phyloP scores from a whole-genome alignment of 2,329 filamentous ascomycete genomes.

The Fusarium circinatum region DNA sequence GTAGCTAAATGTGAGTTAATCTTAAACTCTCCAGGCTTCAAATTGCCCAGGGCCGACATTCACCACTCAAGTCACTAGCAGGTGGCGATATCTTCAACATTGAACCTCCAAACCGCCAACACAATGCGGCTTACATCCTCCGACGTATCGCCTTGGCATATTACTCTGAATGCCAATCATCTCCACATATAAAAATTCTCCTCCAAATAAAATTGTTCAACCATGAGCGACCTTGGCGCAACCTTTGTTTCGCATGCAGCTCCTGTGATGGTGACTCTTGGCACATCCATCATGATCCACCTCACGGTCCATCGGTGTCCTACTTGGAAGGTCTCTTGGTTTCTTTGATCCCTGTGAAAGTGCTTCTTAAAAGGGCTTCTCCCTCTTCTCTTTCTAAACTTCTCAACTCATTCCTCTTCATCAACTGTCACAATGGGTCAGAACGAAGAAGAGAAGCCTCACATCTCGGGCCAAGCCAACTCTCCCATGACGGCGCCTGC shows the following conservation, averaged over 20 bases:
- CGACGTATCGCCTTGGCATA: not conserved
- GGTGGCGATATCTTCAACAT: not conserved
- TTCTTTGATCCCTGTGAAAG: not conserved
- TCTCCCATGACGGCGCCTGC: conserved; percentile 39
- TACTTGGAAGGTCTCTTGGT: not conserved
- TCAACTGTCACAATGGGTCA: conserved; percentile 20
- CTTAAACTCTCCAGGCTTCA: fast-evolving
- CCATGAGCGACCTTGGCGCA: not conserved
- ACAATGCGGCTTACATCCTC: not conserved
- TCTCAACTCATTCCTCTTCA: not conserved
- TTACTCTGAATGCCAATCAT: not conserved
- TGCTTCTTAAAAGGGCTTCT: conserved; percentile 1
- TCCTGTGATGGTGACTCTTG: conserved; percentile 1
- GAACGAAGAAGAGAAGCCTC: conserved; percentile 15
- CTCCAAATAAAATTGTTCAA: conserved; percentile 21
- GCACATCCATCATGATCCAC: conserved; percentile 11
- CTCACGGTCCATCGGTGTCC: not conserved
- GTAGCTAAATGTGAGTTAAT: fast-evolving
- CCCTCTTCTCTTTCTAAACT: not conserved
- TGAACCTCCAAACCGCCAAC: not conserved
- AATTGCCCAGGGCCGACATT: too few relatives aligned
- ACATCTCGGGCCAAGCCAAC: conserved; percentile 41
- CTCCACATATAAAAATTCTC: conserved; percentile 17
- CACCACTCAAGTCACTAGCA: too few relatives aligned
- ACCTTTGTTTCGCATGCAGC: not conserved